These are phyloP conservation scores for Wickerhamomyces xylosicus DNA, from an alignment of 805 yeast species.

Conservation along the genomic window DNA sequence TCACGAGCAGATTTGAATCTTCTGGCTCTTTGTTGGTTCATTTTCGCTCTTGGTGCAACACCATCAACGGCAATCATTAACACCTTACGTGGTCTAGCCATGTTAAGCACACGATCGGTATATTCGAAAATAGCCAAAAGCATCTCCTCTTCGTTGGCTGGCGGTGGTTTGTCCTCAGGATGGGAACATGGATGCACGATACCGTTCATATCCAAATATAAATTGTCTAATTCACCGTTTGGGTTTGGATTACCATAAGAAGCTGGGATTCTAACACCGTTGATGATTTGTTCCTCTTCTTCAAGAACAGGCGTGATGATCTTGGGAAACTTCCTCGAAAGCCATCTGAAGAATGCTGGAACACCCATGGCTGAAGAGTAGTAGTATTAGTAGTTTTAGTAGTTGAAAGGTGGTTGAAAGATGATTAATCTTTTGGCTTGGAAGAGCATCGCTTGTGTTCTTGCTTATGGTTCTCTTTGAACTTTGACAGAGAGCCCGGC, in stretches of 20 bases:
- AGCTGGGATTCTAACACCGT: slow-evolving; percentile 55
- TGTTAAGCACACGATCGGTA: slow-evolving; percentile 81
- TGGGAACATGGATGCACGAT: slow-evolving; percentile 99
- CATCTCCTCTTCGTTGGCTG: slow-evolving; percentile 96
- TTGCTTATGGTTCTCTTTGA: too few species aligned
- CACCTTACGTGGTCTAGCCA: slow-evolving; percentile 93
- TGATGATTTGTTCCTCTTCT: slow-evolving; percentile 47
- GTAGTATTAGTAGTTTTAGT: background rate
- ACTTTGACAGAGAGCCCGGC: too few species aligned
- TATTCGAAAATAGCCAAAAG: slow-evolving; percentile 85
- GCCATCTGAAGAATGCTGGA: slow-evolving; percentile 96
- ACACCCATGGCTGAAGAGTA: slow-evolving; percentile 59
- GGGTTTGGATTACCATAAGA: slow-evolving; percentile 73
- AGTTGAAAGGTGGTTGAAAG: background rate
- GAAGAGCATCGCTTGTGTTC: too few species aligned
- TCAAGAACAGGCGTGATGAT: slow-evolving; percentile 86
- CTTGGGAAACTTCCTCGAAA: slow-evolving; percentile 87
- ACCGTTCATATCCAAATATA: slow-evolving; percentile 97
- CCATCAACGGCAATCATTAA: slow-evolving; percentile 97
- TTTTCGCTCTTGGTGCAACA: slow-evolving; percentile 96
- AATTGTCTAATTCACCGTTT: slow-evolving; percentile 90
- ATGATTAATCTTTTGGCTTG: background rate
- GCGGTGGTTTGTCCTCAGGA: slow-evolving; percentile 94
- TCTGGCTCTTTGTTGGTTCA: slow-evolving; percentile 95
- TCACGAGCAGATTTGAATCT: slow-evolving; percentile 89